Evolutionary conservation across 257 asterid species (phyloP), one percentile per base, ranked within the genome.

Genomic region (Handroanthus guayacan): DNA sequence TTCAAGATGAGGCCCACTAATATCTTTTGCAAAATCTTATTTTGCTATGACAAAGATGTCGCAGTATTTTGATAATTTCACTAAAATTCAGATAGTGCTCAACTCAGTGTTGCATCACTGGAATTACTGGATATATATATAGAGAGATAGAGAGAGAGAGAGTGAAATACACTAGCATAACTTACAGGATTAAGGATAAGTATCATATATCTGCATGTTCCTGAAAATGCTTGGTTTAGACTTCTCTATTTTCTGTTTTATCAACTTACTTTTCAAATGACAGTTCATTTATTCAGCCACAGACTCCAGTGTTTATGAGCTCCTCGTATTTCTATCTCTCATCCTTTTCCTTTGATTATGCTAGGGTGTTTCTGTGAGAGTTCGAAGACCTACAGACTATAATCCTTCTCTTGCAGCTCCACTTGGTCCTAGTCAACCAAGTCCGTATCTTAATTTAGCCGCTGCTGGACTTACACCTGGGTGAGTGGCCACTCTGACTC

Each of bases 361-460:
- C 37, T 76, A 87, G 91, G 89, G 89, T 25, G 91, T 83, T 63
- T 81, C 91, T 13, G 89, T 87, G 78, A 83, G 87, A 74, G 87
- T 87, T 48, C 80, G 87, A 78, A 85, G 91, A 62, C 89, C 91
- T 25, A 87, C 87, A 44, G 91, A 87, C 75, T 87, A 87, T 63
- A 87, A 81, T 72, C 88, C 87, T 68, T 81, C 91, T 43, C 78
- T 81, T 72, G 91, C 91, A 74, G 89, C 89, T 60, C 79, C 86
- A 4, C 91, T 87, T 45, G 91, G 91, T 79, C 91, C 91, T 17
- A 87, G 89, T 69, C 91, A 85, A 81, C 91, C 91, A 18, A 84
- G 85, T 77, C 86, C 91, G 14, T 69, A 87, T 58, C 89, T 87
- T 36, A 87, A 87, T 79, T 72, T 87, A 71, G 89, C 85, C 71